Base-by-base conservation (phyloP, 2,329 filamentous ascomycete species). In the Ophiostoma sp. region DNA sequence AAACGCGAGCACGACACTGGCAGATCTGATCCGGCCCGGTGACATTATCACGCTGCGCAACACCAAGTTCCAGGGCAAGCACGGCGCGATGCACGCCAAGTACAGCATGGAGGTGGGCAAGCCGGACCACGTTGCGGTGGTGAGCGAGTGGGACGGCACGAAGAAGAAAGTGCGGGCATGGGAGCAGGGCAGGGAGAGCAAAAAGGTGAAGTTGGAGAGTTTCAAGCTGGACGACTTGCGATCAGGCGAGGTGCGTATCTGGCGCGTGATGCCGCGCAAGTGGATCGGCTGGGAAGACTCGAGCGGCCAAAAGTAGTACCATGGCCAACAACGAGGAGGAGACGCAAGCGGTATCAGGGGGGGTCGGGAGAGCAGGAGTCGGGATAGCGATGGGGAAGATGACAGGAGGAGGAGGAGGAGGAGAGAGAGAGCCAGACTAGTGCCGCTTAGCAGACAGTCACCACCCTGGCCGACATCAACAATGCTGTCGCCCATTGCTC, bases 271-370 rank as follows among this genome's bases (percentile, higher is more conserved):
- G 87, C 91, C 92, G 52, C 85, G 92, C 74, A 89, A 85, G 76
- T 99, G 93, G 93, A 88, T 98, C 66, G 93, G 93, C 38, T 98
- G 94, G 95, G 89, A 88, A 75, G 93, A 93, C 36, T 98, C 94
- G 94, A 89, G 88, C 75, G 82, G 81, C 73, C 79, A 82, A 78
- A 82, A 84, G 74, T 87, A 85, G 81, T 42, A 47, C 42, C 40
- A 64, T 14, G 64, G 45, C 44, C 64, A 41, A 36, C n/a, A 18
- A 36, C 40, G 44, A 47, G 64, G 64, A 8, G 38, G 36, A 9
- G 38, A 52, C 6, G 36, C 27, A 27, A 27, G 27, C 27, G 27
- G 45, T 5, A 40, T 44, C 16, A 12, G 64, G 41, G 18, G 27
- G 2, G 52, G 18, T 18, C 44, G 14, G 27, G 12, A 16, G 16